Percentiles rank a stretch among this genome's conserved stretches.
Evolutionary conservation across 2,329 filamentous ascomycete species (phyloP).

Genomic region (Aspergillus puulaauensis): DNA sequence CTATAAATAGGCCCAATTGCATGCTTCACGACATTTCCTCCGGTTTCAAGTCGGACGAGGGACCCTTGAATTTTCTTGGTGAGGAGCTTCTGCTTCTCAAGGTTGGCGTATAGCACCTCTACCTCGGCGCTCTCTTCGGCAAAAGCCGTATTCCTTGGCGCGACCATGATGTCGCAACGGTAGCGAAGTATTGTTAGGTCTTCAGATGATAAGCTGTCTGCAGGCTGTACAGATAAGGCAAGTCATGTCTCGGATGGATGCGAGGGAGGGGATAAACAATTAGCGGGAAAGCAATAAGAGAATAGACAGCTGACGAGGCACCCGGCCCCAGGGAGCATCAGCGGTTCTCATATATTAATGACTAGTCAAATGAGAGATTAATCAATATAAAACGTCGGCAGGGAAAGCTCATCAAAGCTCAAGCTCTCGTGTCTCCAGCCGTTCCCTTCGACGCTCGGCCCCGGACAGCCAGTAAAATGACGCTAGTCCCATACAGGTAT

Average conservation of each 20-base stretch:
- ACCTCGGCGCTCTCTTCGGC: conserved; percentile 68
- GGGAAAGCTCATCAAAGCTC: not conserved
- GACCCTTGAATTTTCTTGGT: conserved; percentile 95
- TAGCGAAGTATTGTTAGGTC: conserved; percentile 10
- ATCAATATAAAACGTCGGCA: not conserved
- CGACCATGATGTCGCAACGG: conserved; percentile 47
- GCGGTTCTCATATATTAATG: conserved; percentile 2
- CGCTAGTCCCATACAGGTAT: conserved; percentile 23
- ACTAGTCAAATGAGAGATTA: not conserved
- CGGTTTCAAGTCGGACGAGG: conserved; percentile 77
- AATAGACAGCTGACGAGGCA: conserved; percentile 19
- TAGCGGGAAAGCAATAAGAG: not conserved
- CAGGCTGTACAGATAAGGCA: conserved; percentile 6
- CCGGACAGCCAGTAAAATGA: conserved; percentile 3
- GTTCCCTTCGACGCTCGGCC: not conserved
- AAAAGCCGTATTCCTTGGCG: conserved; percentile 56
- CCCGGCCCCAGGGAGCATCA: conserved; percentile 21
- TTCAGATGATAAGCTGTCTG: conserved; percentile 3
- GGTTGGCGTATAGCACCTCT: conserved; percentile 65
- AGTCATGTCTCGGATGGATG: conserved; percentile 12
- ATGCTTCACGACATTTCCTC: conserved; percentile 85
- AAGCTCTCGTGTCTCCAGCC: not conserved
- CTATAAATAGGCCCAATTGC: conserved; percentile 90
- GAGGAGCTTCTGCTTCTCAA: conserved; percentile 89
- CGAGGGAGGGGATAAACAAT: not conserved